These are phyloP conservation scores for Xylariaceae sp. DNA, from an alignment of 2,329 filamentous ascomycete species.

Conservation along the genomic window DNA sequence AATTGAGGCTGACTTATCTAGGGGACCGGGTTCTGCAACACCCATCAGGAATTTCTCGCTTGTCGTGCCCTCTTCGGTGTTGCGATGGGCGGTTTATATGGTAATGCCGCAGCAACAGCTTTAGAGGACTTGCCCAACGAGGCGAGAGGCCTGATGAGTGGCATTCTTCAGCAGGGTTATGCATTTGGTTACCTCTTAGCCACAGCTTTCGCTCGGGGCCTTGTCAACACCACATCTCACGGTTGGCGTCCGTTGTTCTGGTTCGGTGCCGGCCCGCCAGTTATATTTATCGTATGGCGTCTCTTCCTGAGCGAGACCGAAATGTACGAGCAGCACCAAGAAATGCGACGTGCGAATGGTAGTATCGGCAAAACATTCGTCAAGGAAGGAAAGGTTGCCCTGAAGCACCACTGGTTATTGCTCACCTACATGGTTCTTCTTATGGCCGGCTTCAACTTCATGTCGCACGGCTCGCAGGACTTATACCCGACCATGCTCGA, in stretches of 20 bases:
- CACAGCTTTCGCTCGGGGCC: slow-evolving; percentile 62
- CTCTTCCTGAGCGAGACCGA: slow-evolving; percentile 78
- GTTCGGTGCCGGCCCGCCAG: slow-evolving; percentile 82
- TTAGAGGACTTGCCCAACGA: slow-evolving; percentile 73
- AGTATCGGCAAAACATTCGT: slow-evolving; percentile 70
- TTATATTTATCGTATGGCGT: slow-evolving; percentile 79
- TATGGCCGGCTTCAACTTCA: slow-evolving; percentile 92
- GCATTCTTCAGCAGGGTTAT: slow-evolving; percentile 76
- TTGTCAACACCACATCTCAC: slow-evolving; percentile 76
- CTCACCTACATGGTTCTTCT: slow-evolving; percentile 81
- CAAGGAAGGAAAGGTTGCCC: slow-evolving; percentile 74
- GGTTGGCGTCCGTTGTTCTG: slow-evolving; percentile 86
- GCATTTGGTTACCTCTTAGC: slow-evolving; percentile 67
- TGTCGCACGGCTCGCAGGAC: slow-evolving; percentile 76
- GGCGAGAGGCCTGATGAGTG: slow-evolving; percentile 73
- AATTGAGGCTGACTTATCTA: slow-evolving; percentile 29
- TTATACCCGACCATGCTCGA: slow-evolving; percentile 63
- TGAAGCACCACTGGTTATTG: slow-evolving; percentile 79
- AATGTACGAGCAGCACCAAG: slow-evolving; percentile 68
- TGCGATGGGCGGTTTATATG: slow-evolving; percentile 81
- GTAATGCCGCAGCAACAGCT: slow-evolving; percentile 77
- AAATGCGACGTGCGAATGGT: slow-evolving; percentile 57
- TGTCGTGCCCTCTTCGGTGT: slow-evolving; percentile 76
- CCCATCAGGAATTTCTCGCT: slow-evolving; percentile 72
- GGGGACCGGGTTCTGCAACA: slow-evolving; percentile 69